Conservation (phyloP, 306 rosid genomes). For the Crotalaria pallida region DNA sequence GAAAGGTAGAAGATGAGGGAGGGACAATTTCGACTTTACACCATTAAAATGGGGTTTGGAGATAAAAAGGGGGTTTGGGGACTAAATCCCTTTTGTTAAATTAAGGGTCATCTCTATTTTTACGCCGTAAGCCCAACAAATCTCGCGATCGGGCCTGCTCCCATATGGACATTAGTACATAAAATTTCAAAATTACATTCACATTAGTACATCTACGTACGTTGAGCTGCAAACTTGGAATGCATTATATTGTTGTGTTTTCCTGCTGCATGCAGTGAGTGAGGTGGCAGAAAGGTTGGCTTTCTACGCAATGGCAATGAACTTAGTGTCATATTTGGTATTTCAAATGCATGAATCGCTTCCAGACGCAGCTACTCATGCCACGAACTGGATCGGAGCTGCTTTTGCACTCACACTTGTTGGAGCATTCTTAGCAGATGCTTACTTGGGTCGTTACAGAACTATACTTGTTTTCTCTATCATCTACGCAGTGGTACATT, state of each 20-base stretch:
- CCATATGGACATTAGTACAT: too few species aligned
- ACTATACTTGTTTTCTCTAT: slow-evolving; percentile 46
- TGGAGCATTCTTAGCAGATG: slow-evolving; percentile 58
- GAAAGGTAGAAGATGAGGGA: too few species aligned
- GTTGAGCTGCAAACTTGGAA: too few species aligned
- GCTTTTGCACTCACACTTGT: slow-evolving; percentile 42
- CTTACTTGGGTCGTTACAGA: slow-evolving; percentile 58
- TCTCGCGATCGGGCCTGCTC: too few species aligned
- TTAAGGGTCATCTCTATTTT: too few species aligned
- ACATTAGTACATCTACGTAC: background rate
- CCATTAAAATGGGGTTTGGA: too few species aligned
- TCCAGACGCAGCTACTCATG: slow-evolving; percentile 47
- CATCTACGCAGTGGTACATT: slow-evolving; percentile 31
- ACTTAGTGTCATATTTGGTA: slow-evolving; percentile 47
- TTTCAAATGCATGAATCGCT: slow-evolving; percentile 40
- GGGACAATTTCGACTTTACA: too few species aligned
- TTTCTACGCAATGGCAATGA: slow-evolving; percentile 44
- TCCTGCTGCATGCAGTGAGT: slow-evolving; percentile 34
- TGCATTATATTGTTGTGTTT: too few species aligned
- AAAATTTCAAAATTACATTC: background rate
- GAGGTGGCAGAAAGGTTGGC: slow-evolving; percentile 60
- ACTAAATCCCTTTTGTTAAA: too few species aligned
- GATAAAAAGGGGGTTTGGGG: too few species aligned
- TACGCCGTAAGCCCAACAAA: too few species aligned
- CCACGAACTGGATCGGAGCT: slow-evolving; percentile 58